A percentile compares a stretch with the other conserved stretches of the same genome.
phyloP scores from a whole-genome alignment of 2,329 filamentous ascomycete genomes.

The Pseudogymnoascus sp. region DNA sequence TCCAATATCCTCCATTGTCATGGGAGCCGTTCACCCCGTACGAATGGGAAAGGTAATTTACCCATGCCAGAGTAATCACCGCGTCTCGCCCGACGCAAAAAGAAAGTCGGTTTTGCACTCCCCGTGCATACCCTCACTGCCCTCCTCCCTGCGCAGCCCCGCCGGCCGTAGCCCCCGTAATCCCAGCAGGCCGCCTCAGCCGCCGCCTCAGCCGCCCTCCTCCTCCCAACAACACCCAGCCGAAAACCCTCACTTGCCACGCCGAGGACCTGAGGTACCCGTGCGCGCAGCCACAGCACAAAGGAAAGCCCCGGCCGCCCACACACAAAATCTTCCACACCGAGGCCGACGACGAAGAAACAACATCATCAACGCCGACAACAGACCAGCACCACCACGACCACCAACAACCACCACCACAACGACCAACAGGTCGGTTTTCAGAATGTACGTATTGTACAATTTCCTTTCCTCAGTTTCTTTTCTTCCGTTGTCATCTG shows the following conservation, averaged over 20 bases:
- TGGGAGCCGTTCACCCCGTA: neutral
- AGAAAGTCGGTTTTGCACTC: neutral
- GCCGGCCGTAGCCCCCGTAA: neutral
- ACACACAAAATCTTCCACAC: neutral
- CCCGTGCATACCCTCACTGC: neutral
- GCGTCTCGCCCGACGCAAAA: neutral
- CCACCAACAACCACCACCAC: neutral
- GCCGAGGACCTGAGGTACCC: neutral
- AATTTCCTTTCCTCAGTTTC: neutral
- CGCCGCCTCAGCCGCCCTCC: neutral
- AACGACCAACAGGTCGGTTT: neutral
- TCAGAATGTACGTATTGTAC: neutral
- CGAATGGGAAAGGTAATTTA: neutral
- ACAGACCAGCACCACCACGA: neutral
- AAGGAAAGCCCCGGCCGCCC: neutral
- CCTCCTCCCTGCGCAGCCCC: neutral
- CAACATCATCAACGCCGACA: neutral
- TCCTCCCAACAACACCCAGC: neutral
- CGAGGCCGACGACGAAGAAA: neutral
- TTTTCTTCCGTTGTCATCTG: neutral
- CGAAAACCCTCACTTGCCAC: neutral
- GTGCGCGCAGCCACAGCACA: neutral
- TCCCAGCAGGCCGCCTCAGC: neutral
- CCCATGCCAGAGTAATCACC: neutral
- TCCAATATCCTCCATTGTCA: too few species aligned